Evolutionary conservation across 805 yeast species (phyloP).

Genomic region (Lachancea cidri): DNA sequence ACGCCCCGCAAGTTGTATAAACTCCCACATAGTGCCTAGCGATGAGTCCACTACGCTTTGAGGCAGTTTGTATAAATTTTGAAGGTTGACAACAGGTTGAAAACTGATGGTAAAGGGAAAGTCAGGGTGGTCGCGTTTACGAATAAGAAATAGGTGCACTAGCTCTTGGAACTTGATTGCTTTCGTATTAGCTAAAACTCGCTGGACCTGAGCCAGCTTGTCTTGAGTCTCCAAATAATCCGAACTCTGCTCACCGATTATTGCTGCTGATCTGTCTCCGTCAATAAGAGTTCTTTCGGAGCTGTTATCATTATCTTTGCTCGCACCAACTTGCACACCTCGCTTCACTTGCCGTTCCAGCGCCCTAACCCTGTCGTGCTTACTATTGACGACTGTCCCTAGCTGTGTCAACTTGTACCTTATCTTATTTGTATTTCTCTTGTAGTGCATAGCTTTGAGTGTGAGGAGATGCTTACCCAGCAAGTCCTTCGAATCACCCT

Average conservation of each 20-base stretch:
- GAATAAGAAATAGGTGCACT: constrained; percentile 20
- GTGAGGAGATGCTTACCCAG: constrained; percentile 5
- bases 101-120: constrained; percentile 23
- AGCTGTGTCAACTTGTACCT: constrained; percentile 12
- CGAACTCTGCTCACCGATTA: not conserved
- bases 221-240: constrained; percentile 6
- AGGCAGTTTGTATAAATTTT: constrained; percentile 19
- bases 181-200: constrained; percentile 11
- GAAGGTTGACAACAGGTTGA: constrained; percentile 24
- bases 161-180: constrained; percentile 13
- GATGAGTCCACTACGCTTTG: constrained; percentile 17
- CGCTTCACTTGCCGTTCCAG: not conserved
- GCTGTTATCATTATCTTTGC: not conserved
- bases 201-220: constrained; percentile 13
- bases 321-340: too few species aligned
- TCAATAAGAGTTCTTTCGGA: not conserved
- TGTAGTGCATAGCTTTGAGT: constrained; percentile 7
- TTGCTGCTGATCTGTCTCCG: not conserved
- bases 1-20: constrained; percentile 12
- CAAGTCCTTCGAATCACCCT: constrained; percentile 2
- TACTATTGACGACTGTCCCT: constrained; percentile 9
- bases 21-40: constrained; percentile 21
- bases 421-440: constrained; percentile 17
- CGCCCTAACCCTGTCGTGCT: constrained; percentile 6
- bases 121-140: constrained; percentile 19